Percentiles rank a stretch among this genome's conserved stretches.
These are phyloP conservation scores for Mycosphaerella arachidis DNA, from an alignment of 2,329 filamentous ascomycete species.

Conservation along the genomic window DNA sequence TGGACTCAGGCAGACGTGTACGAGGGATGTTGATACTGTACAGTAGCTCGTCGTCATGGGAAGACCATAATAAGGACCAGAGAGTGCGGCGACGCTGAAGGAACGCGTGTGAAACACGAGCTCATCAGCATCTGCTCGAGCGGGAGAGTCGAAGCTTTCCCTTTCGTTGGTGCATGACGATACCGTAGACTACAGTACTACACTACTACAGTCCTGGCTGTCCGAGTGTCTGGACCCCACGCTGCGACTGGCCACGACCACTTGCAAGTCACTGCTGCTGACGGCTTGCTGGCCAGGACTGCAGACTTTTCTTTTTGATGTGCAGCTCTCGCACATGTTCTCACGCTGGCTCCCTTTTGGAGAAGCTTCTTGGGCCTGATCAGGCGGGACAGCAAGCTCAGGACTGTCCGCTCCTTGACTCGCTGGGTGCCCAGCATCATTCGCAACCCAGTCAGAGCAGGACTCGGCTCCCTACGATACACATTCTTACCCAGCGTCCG, in stretches of 20 bases:
- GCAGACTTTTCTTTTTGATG: neutral
- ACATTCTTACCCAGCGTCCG: slow-evolving; percentile 69
- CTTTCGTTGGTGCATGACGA: neutral
- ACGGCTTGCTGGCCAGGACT: neutral
- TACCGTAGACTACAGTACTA: neutral
- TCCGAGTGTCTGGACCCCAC: neutral
- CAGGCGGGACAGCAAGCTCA: neutral
- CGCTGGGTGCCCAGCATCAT: slow-evolving; percentile 49
- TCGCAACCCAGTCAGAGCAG: slow-evolving; percentile 60
- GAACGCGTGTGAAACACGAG: neutral
- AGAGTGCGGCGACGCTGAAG: no score
- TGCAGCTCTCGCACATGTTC: neutral
- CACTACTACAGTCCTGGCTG: no score
- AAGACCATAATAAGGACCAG: no score
- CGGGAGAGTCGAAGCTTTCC: neutral
- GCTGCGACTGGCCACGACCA: neutral
- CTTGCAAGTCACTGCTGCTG: neutral
- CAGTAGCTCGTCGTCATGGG: no score
- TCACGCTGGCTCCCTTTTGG: slow-evolving; percentile 30
- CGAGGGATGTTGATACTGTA: no score
- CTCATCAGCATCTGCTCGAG: neutral
- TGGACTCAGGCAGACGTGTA: no score
- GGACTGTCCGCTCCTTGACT: slow-evolving; percentile 3
- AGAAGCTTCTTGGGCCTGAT: slow-evolving; percentile 21
- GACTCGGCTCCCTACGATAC: slow-evolving; percentile 66